A percentile compares a stretch with the other conserved stretches of the same genome.
Evolutionary conservation across 1,284 basidiomycete genomes (phyloP).

Genomic region (Cryptococcus sp.): DNA sequence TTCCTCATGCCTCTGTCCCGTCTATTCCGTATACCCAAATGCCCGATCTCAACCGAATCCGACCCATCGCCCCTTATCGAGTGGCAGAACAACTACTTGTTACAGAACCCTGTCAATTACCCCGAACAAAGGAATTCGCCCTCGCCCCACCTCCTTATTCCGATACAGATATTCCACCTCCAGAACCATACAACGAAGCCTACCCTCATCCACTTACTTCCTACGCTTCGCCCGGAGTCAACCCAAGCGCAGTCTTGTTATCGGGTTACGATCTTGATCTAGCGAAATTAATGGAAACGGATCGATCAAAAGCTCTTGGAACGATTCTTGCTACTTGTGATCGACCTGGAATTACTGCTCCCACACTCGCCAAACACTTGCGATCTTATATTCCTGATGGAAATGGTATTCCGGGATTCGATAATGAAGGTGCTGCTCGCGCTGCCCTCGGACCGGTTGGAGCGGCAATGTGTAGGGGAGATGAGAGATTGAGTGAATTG

Average conservation of each 20-base stretch:
- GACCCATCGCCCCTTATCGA: background rate
- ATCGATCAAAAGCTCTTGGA: constrained; percentile 24
- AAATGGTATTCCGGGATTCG: constrained; percentile 33
- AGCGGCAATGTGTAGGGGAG: constrained; percentile 4
- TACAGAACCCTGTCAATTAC: background rate
- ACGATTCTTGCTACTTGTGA: constrained; percentile 29
- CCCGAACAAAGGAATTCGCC: constrained; percentile 25
- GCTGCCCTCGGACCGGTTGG: constrained; percentile 21
- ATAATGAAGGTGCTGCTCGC: constrained; percentile 23
- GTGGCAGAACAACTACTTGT: background rate
- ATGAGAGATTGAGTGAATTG: background rate
- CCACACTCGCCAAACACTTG: constrained; percentile 20
- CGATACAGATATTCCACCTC: constrained; percentile 26
- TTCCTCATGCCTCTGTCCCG: background rate
- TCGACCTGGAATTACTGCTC: constrained; percentile 17
- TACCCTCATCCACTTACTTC: constrained; percentile 42
- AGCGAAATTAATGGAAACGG: constrained; percentile 11
- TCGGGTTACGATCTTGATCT: constrained; percentile 29
- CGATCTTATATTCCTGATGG: constrained; percentile 23
- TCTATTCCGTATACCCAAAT: background rate
- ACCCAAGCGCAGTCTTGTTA: constrained; percentile 18
- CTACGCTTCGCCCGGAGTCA: constrained; percentile 40
- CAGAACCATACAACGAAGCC: constrained; percentile 34
- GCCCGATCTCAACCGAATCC: constrained; percentile 1
- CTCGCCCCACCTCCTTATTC: constrained; percentile 19